phyloP scores from a whole-genome alignment of 768 basidiomycete species.

The Clathrus columnatus region DNA sequence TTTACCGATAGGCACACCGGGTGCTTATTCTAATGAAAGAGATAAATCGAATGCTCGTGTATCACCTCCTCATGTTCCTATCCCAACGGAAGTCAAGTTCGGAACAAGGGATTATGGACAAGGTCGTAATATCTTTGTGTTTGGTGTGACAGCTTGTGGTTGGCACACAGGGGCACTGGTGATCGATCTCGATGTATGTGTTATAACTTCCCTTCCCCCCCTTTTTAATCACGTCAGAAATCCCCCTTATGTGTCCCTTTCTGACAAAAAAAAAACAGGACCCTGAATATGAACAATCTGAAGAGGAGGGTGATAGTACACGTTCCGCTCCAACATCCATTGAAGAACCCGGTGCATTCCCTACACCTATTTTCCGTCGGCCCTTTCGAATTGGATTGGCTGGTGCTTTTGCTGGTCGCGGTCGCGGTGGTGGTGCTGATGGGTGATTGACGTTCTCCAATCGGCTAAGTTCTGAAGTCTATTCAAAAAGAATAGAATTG shows the following conservation, averaged over 20 bases:
- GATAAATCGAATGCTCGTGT: conserved; percentile 23
- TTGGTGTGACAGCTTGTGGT: conserved; percentile 72
- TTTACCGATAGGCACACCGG: conserved; percentile 46
- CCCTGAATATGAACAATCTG: neutral
- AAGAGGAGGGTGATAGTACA: neutral
- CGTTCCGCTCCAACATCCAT: neutral
- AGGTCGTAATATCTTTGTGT: conserved; percentile 57
- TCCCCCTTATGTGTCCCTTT: no score
- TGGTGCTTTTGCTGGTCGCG: neutral
- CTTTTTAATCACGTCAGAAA: neutral
- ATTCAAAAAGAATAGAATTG: no score
- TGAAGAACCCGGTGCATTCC: neutral
- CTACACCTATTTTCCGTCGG: neutral
- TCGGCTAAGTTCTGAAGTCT: no score
- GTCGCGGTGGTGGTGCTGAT: neutral
- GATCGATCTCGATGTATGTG: conserved; percentile 65
- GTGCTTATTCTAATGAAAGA: conserved; percentile 41
- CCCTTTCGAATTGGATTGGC: conserved; percentile 7
- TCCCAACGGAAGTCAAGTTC: conserved; percentile 68
- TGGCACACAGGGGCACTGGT: conserved; percentile 92
- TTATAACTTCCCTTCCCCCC: neutral
- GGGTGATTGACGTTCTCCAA: neutral
- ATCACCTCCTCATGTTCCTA: conserved; percentile 37
- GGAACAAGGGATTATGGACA: conserved; percentile 38
- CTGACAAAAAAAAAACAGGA: neutral